Base-by-base conservation (phyloP, 1,284 basidiomycete genomes). In the Heterobasidion irregulare region DNA sequence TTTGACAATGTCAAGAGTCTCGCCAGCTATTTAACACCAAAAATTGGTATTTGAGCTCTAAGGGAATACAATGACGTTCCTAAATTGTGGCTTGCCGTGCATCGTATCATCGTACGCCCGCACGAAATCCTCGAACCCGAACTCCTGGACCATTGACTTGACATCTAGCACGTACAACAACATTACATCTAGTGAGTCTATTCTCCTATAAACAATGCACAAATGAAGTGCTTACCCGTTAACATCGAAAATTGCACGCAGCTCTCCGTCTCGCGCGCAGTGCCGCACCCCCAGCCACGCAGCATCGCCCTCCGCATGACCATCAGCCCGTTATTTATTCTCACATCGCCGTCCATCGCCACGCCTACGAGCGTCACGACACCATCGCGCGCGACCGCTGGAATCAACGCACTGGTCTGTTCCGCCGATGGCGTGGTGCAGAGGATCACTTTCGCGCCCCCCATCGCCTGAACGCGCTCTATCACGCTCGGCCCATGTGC, bases 381-480 rank as follows among this genome's bases (percentile, higher is more conserved):
- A n/a, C 66, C 66, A 47, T 63, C 59, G 10, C 60, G 57, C 6
- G 60, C 60, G 46, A 66, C 62, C 1, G 55, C 65, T 16, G 57
- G 56, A 48, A 68, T 57, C 15, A 67, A 59, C 47, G 19, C 55
- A 44, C 53, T 55, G 33, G 63, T 63, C 6, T 49, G 59, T 6
- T 56, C 53, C 2, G 62, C 49, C 55, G 56, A 62, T 10, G 66
- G 66, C 12, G 66, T 64, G 13, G 65, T 67, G 38, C 58, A 58
- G 58, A 67, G 57, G 53, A 69, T 61, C 8, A 66, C 60, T 48
- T 64, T 63, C 47, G 63, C 64, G 18, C 66, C 66, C 35, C 66
- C 66, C 16, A 66, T 56, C 58, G 61, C 55, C 55, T 62, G 61
- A 15, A 68, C 62, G 33, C 61, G 64, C 12, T 53, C 55, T 8